phyloP scores from a whole-genome alignment of 2,329 filamentous ascomycete species.

The Colletotrichum cuscutae region DNA sequence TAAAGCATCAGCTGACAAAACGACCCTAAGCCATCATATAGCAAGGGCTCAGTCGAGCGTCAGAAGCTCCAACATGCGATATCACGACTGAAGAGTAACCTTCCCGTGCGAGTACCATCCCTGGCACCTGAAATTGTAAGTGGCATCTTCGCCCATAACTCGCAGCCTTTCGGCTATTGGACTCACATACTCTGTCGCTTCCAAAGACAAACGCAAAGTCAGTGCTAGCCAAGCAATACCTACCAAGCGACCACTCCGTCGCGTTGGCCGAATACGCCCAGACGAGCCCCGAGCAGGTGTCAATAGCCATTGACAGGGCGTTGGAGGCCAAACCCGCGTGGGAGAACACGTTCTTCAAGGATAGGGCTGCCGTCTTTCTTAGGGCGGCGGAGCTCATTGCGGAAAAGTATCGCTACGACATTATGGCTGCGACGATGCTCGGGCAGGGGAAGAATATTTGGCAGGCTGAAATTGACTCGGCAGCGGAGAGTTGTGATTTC shows the following conservation, averaged over 20 bases:
- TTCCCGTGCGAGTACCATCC: slow-evolving; percentile 82
- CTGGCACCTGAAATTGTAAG: slow-evolving; percentile 82
- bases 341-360: slow-evolving; percentile 88
- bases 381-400: slow-evolving; percentile 93
- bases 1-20: slow-evolving; percentile 44
- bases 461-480: slow-evolving; percentile 97
- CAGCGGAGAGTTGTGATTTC: slow-evolving; percentile 93
- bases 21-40: slow-evolving; percentile 81
- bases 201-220: slow-evolving; percentile 73
- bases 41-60: slow-evolving; percentile 83
- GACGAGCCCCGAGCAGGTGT: slow-evolving; percentile 80
- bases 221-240: slow-evolving; percentile 76
- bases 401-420: slow-evolving; percentile 93
- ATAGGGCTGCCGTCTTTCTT: slow-evolving; percentile 92
- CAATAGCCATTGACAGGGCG: slow-evolving; percentile 82
- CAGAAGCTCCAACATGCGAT: slow-evolving; percentile 80
- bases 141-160: slow-evolving; percentile 6
- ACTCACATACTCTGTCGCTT: not conserved
- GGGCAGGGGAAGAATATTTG: slow-evolving; percentile 98
- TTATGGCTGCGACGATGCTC: slow-evolving; percentile 96
- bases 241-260: slow-evolving; percentile 79
- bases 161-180: too few relatives aligned
- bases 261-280: slow-evolving; percentile 87
- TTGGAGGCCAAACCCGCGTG: slow-evolving; percentile 87
- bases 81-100: slow-evolving; percentile 72